phyloP scores from a whole-genome alignment of 2,329 filamentous ascomycete genomes.

The Ophiostoma ulmi region DNA sequence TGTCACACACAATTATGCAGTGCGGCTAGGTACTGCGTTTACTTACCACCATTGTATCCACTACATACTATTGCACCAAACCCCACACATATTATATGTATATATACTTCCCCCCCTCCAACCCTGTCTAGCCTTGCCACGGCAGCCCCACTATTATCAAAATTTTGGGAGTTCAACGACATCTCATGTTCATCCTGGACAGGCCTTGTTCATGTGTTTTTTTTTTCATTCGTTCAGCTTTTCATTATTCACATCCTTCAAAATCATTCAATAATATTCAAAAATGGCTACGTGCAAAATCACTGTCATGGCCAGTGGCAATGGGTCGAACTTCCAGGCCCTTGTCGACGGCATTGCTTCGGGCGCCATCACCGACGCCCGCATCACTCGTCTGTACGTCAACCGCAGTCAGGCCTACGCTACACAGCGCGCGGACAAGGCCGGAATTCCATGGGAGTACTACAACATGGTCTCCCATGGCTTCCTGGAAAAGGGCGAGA shows the following conservation, averaged over 20 bases:
- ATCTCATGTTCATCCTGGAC: neutral
- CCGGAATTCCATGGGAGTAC: conserved; percentile 65
- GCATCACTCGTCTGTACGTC: conserved; percentile 45
- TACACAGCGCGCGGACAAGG: conserved; percentile 41
- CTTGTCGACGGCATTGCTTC: conserved; percentile 49
- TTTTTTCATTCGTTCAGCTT: neutral
- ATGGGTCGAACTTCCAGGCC: conserved; percentile 73
- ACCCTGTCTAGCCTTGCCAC: neutral
- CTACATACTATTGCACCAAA: neutral
- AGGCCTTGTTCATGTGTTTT: neutral
- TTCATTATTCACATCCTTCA: neutral
- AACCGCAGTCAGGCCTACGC: conserved; percentile 48
- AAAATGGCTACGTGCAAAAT: conserved; percentile 43
- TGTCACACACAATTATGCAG: neutral
- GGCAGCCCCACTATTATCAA: conserved; percentile 4
- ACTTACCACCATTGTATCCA: neutral
- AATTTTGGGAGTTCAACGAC: conserved; percentile 9
- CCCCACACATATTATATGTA: neutral
- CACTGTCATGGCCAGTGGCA: conserved; percentile 66
- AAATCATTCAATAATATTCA: neutral
- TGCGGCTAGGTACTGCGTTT: neutral
- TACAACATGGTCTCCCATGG: conserved; percentile 78
- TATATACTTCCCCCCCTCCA: neutral
- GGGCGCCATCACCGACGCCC: conserved; percentile 39
- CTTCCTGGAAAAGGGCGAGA: conserved; percentile 52